phyloP scores from a whole-genome alignment of 2,329 filamentous ascomycete species.

The Penicillium nordicum region DNA sequence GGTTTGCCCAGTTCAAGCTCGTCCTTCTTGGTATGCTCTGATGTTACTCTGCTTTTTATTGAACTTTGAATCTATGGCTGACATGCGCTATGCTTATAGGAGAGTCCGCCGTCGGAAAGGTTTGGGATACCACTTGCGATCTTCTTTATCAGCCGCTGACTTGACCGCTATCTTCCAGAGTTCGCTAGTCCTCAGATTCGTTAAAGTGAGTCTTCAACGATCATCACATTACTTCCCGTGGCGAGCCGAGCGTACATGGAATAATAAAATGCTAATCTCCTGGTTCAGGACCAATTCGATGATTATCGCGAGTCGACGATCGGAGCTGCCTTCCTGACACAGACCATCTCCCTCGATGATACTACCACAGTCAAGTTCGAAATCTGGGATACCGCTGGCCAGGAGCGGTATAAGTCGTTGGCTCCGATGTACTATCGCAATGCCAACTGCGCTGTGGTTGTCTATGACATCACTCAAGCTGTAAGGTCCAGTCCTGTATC shows the following conservation, averaged over 20 bases:
- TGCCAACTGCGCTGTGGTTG: constrained; percentile 97
- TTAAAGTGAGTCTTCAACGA: constrained; percentile 68
- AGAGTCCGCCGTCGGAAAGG: constrained; percentile 98
- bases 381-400: constrained; percentile 98
- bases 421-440: constrained; percentile 99
- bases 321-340: constrained; percentile 96
- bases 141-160: constrained; percentile 27
- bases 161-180: constrained; percentile 58
- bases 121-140: constrained; percentile 38
- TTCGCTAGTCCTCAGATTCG: constrained; percentile 95
- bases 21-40: constrained; percentile 78
- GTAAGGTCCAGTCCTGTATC: constrained; percentile 54
- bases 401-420: constrained; percentile 98
- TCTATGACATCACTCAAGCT: constrained; percentile 99
- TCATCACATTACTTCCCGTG: background rate
- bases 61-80: constrained; percentile 6
- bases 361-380: constrained; percentile 99
- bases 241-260: background rate
- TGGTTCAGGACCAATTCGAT: constrained; percentile 89
- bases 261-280: constrained; percentile 9
- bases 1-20: constrained; percentile 99
- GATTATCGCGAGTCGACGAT: constrained; percentile 97
- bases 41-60: background rate
- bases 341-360: constrained; percentile 97
- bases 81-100: constrained; percentile 53